These are phyloP conservation scores for Sungouiella thailandica DNA, from an alignment of 805 yeast species.

Conservation along the genomic window DNA sequence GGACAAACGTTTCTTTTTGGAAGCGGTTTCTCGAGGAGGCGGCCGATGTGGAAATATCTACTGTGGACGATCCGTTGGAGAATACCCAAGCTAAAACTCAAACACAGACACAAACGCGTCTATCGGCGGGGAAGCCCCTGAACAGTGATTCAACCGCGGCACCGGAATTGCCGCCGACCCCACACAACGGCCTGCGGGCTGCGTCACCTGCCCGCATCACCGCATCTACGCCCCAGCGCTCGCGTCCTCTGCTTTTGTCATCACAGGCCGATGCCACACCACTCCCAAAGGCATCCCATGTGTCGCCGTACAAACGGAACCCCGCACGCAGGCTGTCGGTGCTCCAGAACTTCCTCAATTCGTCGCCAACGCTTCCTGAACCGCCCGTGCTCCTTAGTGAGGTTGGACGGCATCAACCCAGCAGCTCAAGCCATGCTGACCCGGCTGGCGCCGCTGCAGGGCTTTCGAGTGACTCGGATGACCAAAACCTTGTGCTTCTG, in stretches of 20 bases:
- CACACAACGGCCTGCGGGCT: conserved; percentile 13
- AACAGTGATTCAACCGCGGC: no score
- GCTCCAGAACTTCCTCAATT: conserved; percentile 31
- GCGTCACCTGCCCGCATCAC: conserved; percentile 10
- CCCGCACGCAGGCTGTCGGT: conserved; percentile 21
- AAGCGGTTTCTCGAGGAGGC: conserved; percentile 73
- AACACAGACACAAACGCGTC: no score
- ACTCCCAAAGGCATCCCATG: conserved; percentile 3
- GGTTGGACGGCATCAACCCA: conserved; percentile 16
- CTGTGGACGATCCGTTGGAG: conserved; percentile 41
- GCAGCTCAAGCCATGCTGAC: conserved; percentile 11
- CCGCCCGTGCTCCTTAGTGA: conserved; percentile 39
- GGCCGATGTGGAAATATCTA: conserved; percentile 58
- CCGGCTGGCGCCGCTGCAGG: conserved; percentile 1
- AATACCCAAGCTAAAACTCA: no score
- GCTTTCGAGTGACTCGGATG: not conserved
- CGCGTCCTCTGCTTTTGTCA: conserved; percentile 6
- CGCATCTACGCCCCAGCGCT: conserved; percentile 26
- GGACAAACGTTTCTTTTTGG: conserved; percentile 70
- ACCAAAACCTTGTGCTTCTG: conserved; percentile 8
- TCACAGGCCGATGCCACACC: conserved; percentile 1
- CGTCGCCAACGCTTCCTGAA: conserved; percentile 42
- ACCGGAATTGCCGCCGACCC: conserved; percentile 2
- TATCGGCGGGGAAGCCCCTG: conserved; percentile 1
- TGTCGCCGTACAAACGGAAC: conserved; percentile 21